Evolutionary conservation across 306 rosid genomes (phyloP), one percentile per base, ranked within the genome.

Genomic region (Rosa rugosa): DNA sequence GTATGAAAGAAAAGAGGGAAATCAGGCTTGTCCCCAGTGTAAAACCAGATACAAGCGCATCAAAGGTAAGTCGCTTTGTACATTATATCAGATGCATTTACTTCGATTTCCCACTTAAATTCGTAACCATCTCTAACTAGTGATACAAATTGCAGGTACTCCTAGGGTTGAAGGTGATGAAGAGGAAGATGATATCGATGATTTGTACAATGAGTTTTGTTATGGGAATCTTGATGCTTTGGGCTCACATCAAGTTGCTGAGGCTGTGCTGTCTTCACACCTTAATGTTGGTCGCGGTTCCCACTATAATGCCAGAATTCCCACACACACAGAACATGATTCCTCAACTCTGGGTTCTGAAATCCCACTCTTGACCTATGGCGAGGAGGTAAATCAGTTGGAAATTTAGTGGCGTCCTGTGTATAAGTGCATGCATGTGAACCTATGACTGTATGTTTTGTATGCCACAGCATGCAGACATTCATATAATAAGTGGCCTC

Each of bases 101-200:
- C 64, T 25, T 65, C 47, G 41, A 42, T 12, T 82, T 75, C 31
- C 23, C 44, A 23, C 69, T 14, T n/a, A 76, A 46, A 11, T 51
- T 54, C 42, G 40, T 12, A 42, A 66, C 53, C 6, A 41, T 75
- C 7, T 84, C 71, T 76, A 18, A 78, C 63, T 31, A 16, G 51
- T 67, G 81, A 72, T 59, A 59, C 71, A 76, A 56, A 81, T 46
- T 86, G 72, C 94, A 95, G 99, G 99, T 72, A 79, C 87, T 87
- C 94, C 97, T 45, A 86, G 99, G 80, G 99, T 95, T 63, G 97
- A 95, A 80, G 98, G 97, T 3, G 99, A 95, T 2, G 99, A 95
- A 31, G 99, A 95, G 22, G 99, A 95, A 79, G 99, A 95, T 83
- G 99, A 79, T 71, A 83, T 85, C 75, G 99, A 95, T 73, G 99